A percentile compares a stretch with the other conserved stretches of the same genome.
Conservation (phyloP, 169 alveolate species). For the Plasmodium yoelii region DNA sequence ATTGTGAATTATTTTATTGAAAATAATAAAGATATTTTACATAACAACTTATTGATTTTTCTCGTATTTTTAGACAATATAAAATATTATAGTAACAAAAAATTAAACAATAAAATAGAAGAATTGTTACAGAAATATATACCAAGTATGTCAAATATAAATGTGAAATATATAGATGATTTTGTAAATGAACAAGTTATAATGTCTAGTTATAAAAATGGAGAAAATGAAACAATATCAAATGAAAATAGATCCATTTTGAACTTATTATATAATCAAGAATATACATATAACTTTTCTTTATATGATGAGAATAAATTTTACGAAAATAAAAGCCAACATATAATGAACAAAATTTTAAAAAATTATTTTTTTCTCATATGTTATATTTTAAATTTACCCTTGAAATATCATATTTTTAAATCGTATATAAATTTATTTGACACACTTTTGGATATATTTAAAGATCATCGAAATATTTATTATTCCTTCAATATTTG, state of each 20-base stretch:
- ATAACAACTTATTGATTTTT: slow-evolving; percentile 15
- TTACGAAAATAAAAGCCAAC: slow-evolving; percentile 21
- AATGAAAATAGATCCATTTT: background rate
- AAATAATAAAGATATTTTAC: background rate
- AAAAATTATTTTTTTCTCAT: slow-evolving; percentile 52
- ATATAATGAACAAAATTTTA: slow-evolving; percentile 25
- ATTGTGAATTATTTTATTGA: slow-evolving; percentile 17
- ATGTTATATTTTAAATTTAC: slow-evolving; percentile 38
- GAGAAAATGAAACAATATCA: background rate
- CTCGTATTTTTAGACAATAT: slow-evolving; percentile 36
- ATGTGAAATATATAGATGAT: slow-evolving; percentile 27
- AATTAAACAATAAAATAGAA: slow-evolving; percentile 35
- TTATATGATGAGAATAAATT: slow-evolving; percentile 36
- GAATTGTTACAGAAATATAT: slow-evolving; percentile 4
- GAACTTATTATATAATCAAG: slow-evolving; percentile 30
- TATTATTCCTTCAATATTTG: slow-evolving; percentile 12
- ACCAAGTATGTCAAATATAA: slow-evolving; percentile 32
- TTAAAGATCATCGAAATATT: slow-evolving; percentile 29
- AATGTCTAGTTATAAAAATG: background rate
- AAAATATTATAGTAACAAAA: slow-evolving; percentile 43
- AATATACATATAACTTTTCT: slow-evolving; percentile 46
- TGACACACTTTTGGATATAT: slow-evolving; percentile 15
- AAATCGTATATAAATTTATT: slow-evolving; percentile 58
- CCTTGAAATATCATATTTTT: slow-evolving; percentile 34
- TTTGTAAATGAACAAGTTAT: slow-evolving; percentile 25